A percentile compares a stretch with the other conserved stretches of the same genome.
Evolutionary conservation across 164 flowering plant species (phyloP).

Genomic region (Vitis labrusca): DNA sequence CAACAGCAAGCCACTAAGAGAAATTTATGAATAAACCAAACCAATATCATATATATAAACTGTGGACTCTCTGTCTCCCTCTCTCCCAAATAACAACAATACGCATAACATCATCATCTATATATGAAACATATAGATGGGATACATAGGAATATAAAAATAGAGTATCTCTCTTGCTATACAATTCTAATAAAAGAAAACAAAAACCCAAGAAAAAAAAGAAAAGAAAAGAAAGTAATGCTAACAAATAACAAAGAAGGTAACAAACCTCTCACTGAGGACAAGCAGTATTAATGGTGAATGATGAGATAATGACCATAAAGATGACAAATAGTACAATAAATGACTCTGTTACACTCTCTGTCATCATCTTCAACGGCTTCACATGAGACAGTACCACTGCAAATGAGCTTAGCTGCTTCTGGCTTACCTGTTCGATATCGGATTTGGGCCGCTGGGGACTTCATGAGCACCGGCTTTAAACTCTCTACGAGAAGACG

Average conservation of each 20-base stretch:
- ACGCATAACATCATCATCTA: slow-evolving; percentile 21
- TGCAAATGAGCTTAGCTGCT: too few relatives aligned
- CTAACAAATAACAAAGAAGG: slow-evolving; percentile 8
- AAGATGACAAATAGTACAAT: slow-evolving; percentile 4
- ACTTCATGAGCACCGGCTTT: slow-evolving; percentile 70
- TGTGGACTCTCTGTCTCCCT: background rate
- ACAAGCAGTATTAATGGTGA: slow-evolving; percentile 27
- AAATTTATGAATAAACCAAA: too few relatives aligned
- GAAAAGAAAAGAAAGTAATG: background rate
- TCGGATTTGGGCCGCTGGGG: slow-evolving; percentile 91
- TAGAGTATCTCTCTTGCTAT: slow-evolving; percentile 32
- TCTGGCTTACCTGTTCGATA: slow-evolving; percentile 42
- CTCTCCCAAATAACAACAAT: slow-evolving; percentile 7
- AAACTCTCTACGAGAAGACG: slow-evolving; percentile 26
- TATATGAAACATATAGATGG: slow-evolving; percentile 23
- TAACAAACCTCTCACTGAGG: slow-evolving; percentile 35
- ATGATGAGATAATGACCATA: slow-evolving; percentile 8
- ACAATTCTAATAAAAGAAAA: slow-evolving; percentile 19
- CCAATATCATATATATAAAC: slow-evolving; percentile 6
- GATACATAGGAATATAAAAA: slow-evolving; percentile 18
- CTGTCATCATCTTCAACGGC: background rate
- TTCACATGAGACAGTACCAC: too few relatives aligned
- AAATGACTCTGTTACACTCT: slow-evolving; percentile 6
- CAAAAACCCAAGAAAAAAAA: slow-evolving; percentile 2
- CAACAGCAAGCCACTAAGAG: too few relatives aligned